Conservation (phyloP, 352 stramenopile genomes). For the Globisporangium cystogenes region DNA sequence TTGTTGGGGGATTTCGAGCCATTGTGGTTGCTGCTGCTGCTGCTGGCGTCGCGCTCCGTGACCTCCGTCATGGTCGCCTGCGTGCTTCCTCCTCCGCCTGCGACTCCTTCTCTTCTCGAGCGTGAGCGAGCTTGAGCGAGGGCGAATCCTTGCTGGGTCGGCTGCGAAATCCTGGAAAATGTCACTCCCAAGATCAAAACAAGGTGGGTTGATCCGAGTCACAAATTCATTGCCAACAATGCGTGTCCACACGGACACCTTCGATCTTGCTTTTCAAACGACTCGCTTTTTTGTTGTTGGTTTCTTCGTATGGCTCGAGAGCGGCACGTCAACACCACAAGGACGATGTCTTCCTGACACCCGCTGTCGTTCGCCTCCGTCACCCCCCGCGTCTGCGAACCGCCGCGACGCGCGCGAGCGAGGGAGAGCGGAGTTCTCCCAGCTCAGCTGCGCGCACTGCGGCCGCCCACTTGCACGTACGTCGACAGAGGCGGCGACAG, state of each 20-base stretch:
- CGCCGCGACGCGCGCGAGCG: background rate
- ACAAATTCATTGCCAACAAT: no score
- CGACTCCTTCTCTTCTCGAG: no score
- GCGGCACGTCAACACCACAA: no score
- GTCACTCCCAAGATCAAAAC: no score
- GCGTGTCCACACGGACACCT: background rate
- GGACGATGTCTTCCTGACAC: no score
- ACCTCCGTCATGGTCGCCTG: constrained; percentile 10
- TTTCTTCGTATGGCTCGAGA: background rate
- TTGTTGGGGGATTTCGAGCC: background rate
- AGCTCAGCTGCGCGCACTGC: constrained; percentile 1
- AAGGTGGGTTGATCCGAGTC: no score
- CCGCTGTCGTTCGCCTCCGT: no score
- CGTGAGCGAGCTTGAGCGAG: no score
- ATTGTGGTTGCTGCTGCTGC: background rate
- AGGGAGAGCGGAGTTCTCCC: constrained; percentile 2
- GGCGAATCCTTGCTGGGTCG: no score
- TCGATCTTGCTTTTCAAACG: background rate
- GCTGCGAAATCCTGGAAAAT: no score
- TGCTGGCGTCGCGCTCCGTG: constrained; percentile 7
- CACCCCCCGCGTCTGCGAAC: background rate
- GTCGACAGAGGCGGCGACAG: no score
- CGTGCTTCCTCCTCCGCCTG: no score
- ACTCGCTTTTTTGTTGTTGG: background rate
- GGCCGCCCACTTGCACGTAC: background rate